Base-by-base conservation (phyloP, 2,329 filamentous ascomycete genomes). In the Aaosphaeria arxii region DNA sequence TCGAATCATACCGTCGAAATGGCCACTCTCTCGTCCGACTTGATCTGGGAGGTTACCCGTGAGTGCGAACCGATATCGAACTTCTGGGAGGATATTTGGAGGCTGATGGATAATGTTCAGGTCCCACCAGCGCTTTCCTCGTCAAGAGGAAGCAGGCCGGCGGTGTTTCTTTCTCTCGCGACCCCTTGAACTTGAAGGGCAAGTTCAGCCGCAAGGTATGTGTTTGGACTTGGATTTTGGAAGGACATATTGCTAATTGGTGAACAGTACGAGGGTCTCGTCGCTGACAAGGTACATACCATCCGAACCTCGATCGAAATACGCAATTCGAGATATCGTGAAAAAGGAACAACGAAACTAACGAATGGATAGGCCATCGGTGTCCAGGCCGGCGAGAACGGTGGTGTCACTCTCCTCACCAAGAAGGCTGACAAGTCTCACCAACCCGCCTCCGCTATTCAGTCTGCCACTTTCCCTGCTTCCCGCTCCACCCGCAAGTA, bases 1-100 rank as follows among this genome's bases (percentile, higher is more conserved):
- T 52, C 50, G 53, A 40, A 47, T 44, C 46, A 56, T 58, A 36
- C 57, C 58, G 58, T 59, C 58, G 56, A 55, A 67, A 79, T 76
- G 74, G 78, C 83, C 64, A 75, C 85, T 81, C 43, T 95, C 72
- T 95, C 91, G 74, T 77, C 86, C 72, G 91, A 96, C 79, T 83
- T 96, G 68, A 79, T 96, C 82, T 97, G 92, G 92, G 87, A 92
- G 84, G 79, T 95, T 76, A 86, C 87, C 82, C 89, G 91, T 96
- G 86, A 77, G 91, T 91, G 24, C 30, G 28, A 9, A 24, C 39
- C 24, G 11, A 40, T 17, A 7, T 28, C 24, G 9, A 40, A 24
- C 43, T 39, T 24, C 28, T 40, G 43, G 28, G 42, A 47, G 49
- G 41, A 47, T 50, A 49, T 43, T 43, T 30, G 30, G 33, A 36